These are phyloP conservation scores for Fusarium incarnatum DNA, from an alignment of 2,329 filamentous ascomycete species.

Conservation along the genomic window DNA sequence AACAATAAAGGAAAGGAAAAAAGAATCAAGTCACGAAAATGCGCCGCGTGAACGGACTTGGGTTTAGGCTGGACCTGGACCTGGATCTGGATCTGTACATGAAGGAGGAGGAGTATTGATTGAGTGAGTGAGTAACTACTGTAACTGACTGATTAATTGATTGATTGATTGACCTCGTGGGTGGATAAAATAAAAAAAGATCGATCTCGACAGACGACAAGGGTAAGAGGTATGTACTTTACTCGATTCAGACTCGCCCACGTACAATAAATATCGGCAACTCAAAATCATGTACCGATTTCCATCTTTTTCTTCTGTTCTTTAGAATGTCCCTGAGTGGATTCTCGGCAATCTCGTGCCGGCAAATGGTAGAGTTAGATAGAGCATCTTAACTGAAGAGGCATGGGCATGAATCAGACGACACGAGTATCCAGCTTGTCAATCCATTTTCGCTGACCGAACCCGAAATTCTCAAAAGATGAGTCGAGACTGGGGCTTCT, in stretches of 20 bases:
- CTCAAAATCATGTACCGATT: constrained; percentile 23
- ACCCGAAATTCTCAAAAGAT: constrained; percentile 25
- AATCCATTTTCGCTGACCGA: constrained; percentile 41
- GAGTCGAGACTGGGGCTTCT: constrained; percentile 20
- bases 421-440: not conserved
- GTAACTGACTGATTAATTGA: not conserved
- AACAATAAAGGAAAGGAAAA: not conserved
- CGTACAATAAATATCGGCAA: constrained; percentile 17
- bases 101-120: not conserved
- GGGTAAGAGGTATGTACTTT: constrained; percentile 11
- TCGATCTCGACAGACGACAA: constrained; percentile 7
- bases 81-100: not conserved
- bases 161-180: constrained; percentile 31
- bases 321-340: constrained; percentile 19
- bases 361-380: constrained; percentile 17
- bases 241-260: constrained; percentile 35
- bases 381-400: not conserved
- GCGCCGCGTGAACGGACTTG: constrained; percentile 18
- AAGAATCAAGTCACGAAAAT: constrained; percentile 27
- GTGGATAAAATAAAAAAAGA: constrained; percentile 3
- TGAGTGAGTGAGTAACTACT: not conserved
- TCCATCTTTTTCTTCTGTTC: not conserved
- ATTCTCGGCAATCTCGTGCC: constrained; percentile 41
- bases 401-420: constrained; percentile 20
- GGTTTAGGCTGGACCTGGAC: not conserved